Evolutionary conservation across 1,284 basidiomycete species (phyloP).

Genomic region (Pterula multifida): DNA sequence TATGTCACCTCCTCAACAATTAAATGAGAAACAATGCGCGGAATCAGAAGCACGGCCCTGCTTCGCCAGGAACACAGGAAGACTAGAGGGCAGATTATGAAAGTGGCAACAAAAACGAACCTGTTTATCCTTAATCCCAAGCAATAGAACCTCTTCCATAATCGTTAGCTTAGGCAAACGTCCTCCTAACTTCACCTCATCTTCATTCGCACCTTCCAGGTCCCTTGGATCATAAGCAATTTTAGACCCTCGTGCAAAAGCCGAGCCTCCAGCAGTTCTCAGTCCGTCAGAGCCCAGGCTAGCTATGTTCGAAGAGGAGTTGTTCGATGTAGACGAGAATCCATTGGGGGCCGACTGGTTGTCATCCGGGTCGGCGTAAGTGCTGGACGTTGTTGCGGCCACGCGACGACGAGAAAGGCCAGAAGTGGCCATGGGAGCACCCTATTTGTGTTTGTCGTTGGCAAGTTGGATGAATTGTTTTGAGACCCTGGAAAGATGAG

Average conservation of each 20-base stretch:
- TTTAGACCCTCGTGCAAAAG: conserved; percentile 29
- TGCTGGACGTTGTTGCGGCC: conserved; percentile 21
- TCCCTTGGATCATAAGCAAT: conserved; percentile 94
- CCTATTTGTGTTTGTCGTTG: no score
- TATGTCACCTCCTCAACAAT: no score
- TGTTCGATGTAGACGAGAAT: not conserved
- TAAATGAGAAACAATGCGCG: no score
- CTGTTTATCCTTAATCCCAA: conserved; percentile 88
- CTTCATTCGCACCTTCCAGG: conserved; percentile 60
- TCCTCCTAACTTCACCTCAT: conserved; percentile 54
- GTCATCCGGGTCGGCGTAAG: conserved; percentile 7
- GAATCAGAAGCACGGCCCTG: no score
- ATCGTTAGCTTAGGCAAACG: conserved; percentile 82
- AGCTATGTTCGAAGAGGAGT: not conserved
- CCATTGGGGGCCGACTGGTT: not conserved
- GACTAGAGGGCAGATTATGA: no score
- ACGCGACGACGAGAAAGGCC: conserved; percentile 46
- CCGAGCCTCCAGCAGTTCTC: conserved; percentile 53
- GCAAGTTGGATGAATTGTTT: no score
- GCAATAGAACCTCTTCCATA: conserved; percentile 91
- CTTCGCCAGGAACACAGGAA: no score
- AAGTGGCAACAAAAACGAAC: conserved; percentile 31
- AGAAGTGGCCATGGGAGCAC: not conserved
- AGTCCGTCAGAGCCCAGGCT: conserved; percentile 2
- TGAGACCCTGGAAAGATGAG: no score